Conservation (phyloP, 148 eudicot species). For the Chenopodium formosanum region DNA sequence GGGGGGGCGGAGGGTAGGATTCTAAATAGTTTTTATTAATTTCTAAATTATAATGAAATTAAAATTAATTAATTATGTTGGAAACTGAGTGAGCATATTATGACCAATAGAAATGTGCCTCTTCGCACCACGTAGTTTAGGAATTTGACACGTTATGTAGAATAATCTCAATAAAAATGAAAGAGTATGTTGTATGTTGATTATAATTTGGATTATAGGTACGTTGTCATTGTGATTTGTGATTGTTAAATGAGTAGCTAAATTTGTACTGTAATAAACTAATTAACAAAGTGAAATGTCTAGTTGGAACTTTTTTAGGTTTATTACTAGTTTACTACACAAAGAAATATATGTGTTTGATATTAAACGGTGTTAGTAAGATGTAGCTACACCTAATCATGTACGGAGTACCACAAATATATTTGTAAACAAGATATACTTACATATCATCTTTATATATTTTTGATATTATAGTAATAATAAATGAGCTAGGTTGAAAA, state of each 20-base stretch:
- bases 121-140: conserved; percentile 7
- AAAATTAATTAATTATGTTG: background rate
- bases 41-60: background rate
- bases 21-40: background rate
- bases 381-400: background rate
- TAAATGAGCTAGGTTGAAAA: too few relatives aligned
- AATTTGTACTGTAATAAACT: too few relatives aligned
- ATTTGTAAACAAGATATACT: background rate
- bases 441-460: too few relatives aligned
- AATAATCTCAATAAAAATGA: background rate
- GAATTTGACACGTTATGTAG: conserved; percentile 1
- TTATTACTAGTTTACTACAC: too few relatives aligned
- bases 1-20: background rate
- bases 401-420: background rate
- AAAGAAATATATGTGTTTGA: background rate
- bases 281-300: background rate
- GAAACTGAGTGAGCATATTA: background rate
- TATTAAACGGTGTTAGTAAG: background rate
- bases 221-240: background rate
- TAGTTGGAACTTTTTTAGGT: background rate
- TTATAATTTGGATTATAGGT: background rate
- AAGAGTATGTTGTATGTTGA: background rate
- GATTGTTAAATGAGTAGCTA: background rate
- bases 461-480: too few relatives aligned
- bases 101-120: background rate